These are phyloP conservation scores for Debaryomyces prosopidis DNA, from an alignment of 805 yeast species.

Conservation along the genomic window DNA sequence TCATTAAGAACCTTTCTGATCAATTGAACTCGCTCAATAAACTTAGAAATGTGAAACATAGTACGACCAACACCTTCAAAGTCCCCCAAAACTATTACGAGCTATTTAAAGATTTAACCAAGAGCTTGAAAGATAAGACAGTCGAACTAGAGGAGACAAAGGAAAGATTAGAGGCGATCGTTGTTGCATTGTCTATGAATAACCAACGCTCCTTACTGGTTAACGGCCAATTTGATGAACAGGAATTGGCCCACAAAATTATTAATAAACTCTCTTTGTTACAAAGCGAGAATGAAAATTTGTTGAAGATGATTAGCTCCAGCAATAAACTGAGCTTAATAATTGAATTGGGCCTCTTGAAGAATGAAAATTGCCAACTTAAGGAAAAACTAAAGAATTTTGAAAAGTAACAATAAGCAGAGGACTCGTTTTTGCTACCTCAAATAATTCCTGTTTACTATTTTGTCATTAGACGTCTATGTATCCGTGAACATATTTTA, in stretches of 20 bases:
- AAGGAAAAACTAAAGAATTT: slow-evolving; percentile 9
- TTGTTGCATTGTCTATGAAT: slow-evolving; percentile 29
- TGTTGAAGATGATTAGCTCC: slow-evolving; percentile 69
- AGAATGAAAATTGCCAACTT: slow-evolving; percentile 22
- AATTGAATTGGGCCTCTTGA: slow-evolving; percentile 64
- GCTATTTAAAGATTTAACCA: slow-evolving; percentile 49
- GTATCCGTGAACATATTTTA: too few species aligned
- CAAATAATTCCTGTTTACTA: background rate
- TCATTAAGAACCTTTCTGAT: slow-evolving; percentile 35
- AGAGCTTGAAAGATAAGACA: slow-evolving; percentile 45
- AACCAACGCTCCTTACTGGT: slow-evolving; percentile 33
- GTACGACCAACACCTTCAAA: slow-evolving; percentile 17
- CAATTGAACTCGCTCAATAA: slow-evolving; percentile 25
- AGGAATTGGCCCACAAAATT: slow-evolving; percentile 73
- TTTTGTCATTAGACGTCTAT: background rate
- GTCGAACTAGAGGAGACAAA: slow-evolving; percentile 63
- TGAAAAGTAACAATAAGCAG: slow-evolving; percentile 2
- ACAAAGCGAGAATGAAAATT: slow-evolving; percentile 66
- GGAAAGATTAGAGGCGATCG: slow-evolving; percentile 58
- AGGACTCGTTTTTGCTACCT: background rate
- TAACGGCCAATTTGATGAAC: slow-evolving; percentile 67
- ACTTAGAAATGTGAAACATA: slow-evolving; percentile 12
- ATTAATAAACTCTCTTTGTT: slow-evolving; percentile 59
- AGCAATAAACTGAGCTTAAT: slow-evolving; percentile 75
- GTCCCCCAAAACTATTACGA: slow-evolving; percentile 47